Evolutionary conservation across 352 stramenopile genomes (phyloP).

Genomic region (Pythium grandisporangium): DNA sequence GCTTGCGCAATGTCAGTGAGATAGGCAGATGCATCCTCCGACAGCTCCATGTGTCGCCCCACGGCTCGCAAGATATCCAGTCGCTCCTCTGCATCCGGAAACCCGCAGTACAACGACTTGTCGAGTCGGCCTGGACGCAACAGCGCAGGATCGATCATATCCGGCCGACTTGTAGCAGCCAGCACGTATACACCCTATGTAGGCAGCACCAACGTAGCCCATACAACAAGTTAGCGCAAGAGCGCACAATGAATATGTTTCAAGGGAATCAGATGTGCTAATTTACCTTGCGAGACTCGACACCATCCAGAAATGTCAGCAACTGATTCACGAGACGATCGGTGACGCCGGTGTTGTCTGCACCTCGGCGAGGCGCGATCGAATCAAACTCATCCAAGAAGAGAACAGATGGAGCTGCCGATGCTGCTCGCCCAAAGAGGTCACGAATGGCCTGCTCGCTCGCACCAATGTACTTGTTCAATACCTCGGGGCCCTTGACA

Average conservation of each 20-base stretch:
- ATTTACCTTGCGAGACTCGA: slow-evolving; percentile 87
- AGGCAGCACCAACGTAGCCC: slow-evolving; percentile 7
- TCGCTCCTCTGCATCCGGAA: slow-evolving; percentile 72
- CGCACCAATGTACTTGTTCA: slow-evolving; percentile 89
- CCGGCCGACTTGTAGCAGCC: slow-evolving; percentile 92
- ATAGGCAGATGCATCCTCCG: slow-evolving; percentile 52
- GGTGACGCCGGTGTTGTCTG: slow-evolving; percentile 93
- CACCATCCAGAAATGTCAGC: slow-evolving; percentile 96
- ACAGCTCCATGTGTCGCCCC: slow-evolving; percentile 69
- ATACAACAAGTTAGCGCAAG: neutral
- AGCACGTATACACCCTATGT: slow-evolving; percentile 92
- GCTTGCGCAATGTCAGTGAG: slow-evolving; percentile 62
- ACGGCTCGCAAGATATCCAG: slow-evolving; percentile 75
- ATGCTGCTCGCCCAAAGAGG: slow-evolving; percentile 69
- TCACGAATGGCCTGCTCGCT: slow-evolving; percentile 87
- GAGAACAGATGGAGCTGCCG: slow-evolving; percentile 67
- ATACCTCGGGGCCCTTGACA: slow-evolving; percentile 84
- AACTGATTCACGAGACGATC: slow-evolving; percentile 98
- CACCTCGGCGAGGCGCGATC: slow-evolving; percentile 89
- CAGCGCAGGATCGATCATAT: slow-evolving; percentile 95
- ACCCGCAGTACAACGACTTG: slow-evolving; percentile 91
- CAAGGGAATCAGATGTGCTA: too few relatives aligned
- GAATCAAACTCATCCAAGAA: slow-evolving; percentile 94
- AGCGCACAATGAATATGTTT: too few relatives aligned
- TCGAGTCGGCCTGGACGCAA: slow-evolving; percentile 92